phyloP scores from a whole-genome alignment of 2,329 filamentous ascomycete genomes.

The Mollisia scopiformis region DNA sequence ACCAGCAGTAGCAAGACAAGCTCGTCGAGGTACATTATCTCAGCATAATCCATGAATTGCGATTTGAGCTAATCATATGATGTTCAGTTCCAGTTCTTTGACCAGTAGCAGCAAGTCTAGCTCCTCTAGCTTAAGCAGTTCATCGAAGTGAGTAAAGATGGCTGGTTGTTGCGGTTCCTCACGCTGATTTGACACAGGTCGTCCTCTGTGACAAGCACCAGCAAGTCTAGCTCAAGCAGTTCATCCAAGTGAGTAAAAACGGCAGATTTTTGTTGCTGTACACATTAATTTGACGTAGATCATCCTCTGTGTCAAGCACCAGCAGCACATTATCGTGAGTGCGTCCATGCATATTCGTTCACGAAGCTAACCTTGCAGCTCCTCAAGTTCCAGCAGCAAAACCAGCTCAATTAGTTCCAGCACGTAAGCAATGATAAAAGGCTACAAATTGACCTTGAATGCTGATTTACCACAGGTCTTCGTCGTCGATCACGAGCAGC shows the following conservation, averaged over 20 bases:
- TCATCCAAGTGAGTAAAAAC: background rate
- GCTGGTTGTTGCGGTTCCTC: background rate
- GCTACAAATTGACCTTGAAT: background rate
- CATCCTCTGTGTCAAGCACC: background rate
- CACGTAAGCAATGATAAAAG: background rate
- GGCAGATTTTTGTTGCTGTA: too few species aligned
- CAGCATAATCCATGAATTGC: background rate
- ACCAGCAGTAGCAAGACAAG: background rate
- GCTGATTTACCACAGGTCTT: background rate
- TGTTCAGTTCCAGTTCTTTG: background rate
- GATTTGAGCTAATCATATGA: background rate
- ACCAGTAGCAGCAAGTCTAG: background rate
- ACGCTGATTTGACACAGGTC: background rate
- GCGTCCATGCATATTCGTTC: background rate
- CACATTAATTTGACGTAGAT: background rate
- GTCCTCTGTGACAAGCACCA: background rate
- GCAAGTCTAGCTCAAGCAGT: background rate
- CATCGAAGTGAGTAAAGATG: background rate
- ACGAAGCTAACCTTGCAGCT: background rate
- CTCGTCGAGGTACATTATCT: background rate
- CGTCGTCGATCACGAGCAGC: background rate
- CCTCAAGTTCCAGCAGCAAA: background rate
- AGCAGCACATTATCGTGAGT: background rate
- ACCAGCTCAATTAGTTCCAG: background rate
- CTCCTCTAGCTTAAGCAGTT: background rate